Base-by-base conservation (phyloP, 495 filamentous ascomycete genomes). In the Aspergillus bertholletiae region DNA sequence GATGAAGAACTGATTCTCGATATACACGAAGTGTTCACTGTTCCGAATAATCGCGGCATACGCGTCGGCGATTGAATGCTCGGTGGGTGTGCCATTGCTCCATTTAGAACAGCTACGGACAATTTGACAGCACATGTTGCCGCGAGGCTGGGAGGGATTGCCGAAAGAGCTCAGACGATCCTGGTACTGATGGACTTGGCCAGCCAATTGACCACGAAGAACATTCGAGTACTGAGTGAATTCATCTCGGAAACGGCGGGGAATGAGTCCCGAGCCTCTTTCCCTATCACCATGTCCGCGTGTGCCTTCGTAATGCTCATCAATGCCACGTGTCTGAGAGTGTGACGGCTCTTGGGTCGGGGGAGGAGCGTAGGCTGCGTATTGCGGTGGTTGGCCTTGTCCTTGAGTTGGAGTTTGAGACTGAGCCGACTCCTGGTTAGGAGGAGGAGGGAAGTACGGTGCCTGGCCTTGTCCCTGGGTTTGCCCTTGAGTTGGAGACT, bases 1-100 rank as follows among this genome's bases (percentile, higher is more conserved):
- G 73, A 97, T 97, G 76, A 97, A 97, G 79, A 97, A 97, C 68
- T 97, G 92, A 61, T 97, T 97, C 72, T 97, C 92, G 17, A 97
- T 96, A 70, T 96, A 97, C 34, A 97, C 70, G 60, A 89, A 96
- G 67, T 96, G 89, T 66, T 87, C 68, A 39, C 88, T 90, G 57
- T 89, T 86, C 21, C 76, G 79, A 64, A 97, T 96, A 28, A 88
- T 80, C 47, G 89, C 82, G 34, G 88, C 86, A 57, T 97, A 97
- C 0, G 93, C 92, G 63, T 96, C 90, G 18, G 84, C 82, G 60
- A 97, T 91, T 0, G 92, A 96, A 69, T 96, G 92, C 73, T 95
- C 85, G 0, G 84, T 79, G 5, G 74, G 71, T 28, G 81, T 78
- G 17, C 88, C 88, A 46, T 81, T 76, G 21, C 87, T 90, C 88